Evolutionary conservation across 1,284 basidiomycete species (phyloP).

Genomic region (Anthracocystis setariae): DNA sequence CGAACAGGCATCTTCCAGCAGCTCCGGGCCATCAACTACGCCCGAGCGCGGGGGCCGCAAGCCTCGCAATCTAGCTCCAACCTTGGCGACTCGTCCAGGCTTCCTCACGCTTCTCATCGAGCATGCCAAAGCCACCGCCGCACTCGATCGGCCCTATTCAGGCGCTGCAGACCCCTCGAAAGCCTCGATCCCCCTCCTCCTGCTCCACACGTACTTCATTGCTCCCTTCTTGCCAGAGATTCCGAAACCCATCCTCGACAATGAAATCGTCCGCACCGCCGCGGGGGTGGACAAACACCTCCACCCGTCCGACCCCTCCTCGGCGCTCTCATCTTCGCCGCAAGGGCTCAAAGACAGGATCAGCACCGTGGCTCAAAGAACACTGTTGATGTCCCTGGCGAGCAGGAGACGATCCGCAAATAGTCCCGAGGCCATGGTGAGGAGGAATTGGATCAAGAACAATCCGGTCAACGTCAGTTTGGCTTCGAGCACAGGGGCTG

Average conservation of each 20-base stretch:
- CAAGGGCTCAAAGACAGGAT: conserved; percentile 13
- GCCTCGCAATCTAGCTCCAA: conserved; percentile 8
- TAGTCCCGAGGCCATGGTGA: conserved; percentile 39
- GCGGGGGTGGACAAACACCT: conserved; percentile 33
- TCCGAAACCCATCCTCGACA: conserved; percentile 28
- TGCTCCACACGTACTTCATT: conserved; percentile 61
- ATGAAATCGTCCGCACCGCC: conserved; percentile 23
- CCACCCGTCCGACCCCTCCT: conserved; percentile 5
- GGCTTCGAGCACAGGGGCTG: neutral
- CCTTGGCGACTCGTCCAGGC: conserved; percentile 47
- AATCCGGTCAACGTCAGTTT: conserved; percentile 46
- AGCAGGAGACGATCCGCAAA: conserved; percentile 21
- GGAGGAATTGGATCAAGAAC: conserved; percentile 33
- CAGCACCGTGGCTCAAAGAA: conserved; percentile 33
- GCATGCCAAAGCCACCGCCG: conserved; percentile 37
- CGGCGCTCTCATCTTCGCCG: neutral
- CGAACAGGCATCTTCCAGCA: neutral
- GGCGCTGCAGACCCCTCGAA: conserved; percentile 22
- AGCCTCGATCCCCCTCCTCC: conserved; percentile 43
- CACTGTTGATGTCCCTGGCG: conserved; percentile 39
- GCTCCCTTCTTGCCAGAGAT: conserved; percentile 55
- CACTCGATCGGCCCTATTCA: conserved; percentile 28
- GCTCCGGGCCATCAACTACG: neutral
- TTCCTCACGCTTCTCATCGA: conserved; percentile 56
- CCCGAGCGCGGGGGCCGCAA: neutral